Evolutionary conservation across 1,284 basidiomycete species (phyloP), one percentile per base, ranked within the genome.

Genomic region (Meira nashicola): DNA sequence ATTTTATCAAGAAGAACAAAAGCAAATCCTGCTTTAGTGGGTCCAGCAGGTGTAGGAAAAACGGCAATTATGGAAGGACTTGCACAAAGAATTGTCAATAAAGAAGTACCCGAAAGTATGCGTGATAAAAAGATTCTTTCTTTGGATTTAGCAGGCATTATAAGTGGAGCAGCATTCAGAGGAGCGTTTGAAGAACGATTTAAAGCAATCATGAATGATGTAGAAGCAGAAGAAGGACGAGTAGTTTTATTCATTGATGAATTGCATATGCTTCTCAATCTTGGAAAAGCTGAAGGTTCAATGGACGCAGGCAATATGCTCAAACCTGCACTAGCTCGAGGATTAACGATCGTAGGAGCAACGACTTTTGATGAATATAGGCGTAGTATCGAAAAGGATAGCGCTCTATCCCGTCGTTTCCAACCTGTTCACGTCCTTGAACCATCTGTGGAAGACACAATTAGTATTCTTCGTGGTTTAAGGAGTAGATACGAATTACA

Each of bases 101-200:
- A 87, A 74, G 91, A 95, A 76, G 91, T 95, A 1, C 92, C 93
- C 11, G 92, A 70, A 55, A 68, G 65, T 15, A 56, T 74, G 53
- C 61, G 66, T 49, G 64, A 60, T 53, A 74, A 74, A 54, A 57
- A 62, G 92, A 82, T 19, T 44, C 90, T 56, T 25, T 57, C 59
- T 44, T 83, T 93, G 52, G 93, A 96, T 78, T 89, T 96, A 86
- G 94, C 92, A 66, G 89, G 92, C 0, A 84, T 96, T 61, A 94
- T 93, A 89, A 91, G 92, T 6, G 92, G 94, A 55, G 93, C 92
- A 39, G 92, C 91, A 79, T 94, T 90, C 82, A 92, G 91, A 79
- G 93, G 93, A 62, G 92, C 97, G 81, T 98, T 93, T 80, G 94
- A 98, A 80, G 94, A 98, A 78, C 88, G 94, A 51, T 86, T 97